Conservation (phyloP, 805 yeast species). For the Metschnikowia lachancei region DNA sequence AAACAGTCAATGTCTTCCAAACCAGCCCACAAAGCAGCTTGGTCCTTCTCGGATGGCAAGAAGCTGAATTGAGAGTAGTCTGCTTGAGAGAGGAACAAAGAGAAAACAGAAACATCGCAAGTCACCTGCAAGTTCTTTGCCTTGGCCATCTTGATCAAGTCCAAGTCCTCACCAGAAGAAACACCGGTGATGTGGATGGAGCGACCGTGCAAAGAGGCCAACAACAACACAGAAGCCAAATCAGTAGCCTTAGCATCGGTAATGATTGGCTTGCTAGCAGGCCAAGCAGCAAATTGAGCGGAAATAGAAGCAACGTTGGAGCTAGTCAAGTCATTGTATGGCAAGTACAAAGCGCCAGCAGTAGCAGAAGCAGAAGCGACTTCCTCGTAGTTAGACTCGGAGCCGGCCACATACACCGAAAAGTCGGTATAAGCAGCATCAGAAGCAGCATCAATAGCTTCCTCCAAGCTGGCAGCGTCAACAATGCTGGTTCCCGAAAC, state of each 20-base stretch:
- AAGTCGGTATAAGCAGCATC: slow-evolving; percentile 75
- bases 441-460: slow-evolving; percentile 56
- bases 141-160: slow-evolving; percentile 80
- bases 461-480: slow-evolving; percentile 62
- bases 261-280: slow-evolving; percentile 74
- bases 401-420: slow-evolving; percentile 80
- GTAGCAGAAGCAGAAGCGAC: slow-evolving; percentile 59
- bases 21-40: slow-evolving; percentile 76
- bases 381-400: slow-evolving; percentile 61
- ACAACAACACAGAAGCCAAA: slow-evolving; percentile 83
- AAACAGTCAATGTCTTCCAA: slow-evolving; percentile 76
- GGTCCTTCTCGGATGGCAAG: slow-evolving; percentile 81
- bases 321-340: slow-evolving; percentile 68
- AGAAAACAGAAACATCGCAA: slow-evolving; percentile 80
- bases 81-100: slow-evolving; percentile 72
- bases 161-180: slow-evolving; percentile 74
- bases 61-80: slow-evolving; percentile 68
- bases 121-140: slow-evolving; percentile 79
- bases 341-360: slow-evolving; percentile 79
- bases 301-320: slow-evolving; percentile 76
- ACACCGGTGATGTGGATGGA: slow-evolving; percentile 88
- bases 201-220: slow-evolving; percentile 84
- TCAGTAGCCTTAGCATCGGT: slow-evolving; percentile 92
- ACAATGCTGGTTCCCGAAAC: slow-evolving; percentile 59
- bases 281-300: slow-evolving; percentile 81